These are phyloP conservation scores for Fusarium chaquense DNA, from an alignment of 2,329 filamentous ascomycete genomes.

Conservation along the genomic window DNA sequence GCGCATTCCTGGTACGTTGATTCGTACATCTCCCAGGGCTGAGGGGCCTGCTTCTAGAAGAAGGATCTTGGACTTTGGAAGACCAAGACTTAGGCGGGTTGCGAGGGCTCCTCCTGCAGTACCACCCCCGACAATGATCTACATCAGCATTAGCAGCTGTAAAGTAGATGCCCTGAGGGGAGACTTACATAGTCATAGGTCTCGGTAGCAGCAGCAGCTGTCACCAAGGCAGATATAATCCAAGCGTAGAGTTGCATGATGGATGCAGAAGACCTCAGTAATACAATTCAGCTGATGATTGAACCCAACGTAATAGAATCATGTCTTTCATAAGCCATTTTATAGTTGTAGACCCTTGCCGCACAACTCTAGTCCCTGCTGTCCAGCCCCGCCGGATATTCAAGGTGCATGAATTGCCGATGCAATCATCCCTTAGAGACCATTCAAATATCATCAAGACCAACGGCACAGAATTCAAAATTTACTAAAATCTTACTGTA, in stretches of 20 bases:
- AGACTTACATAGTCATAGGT: neutral
- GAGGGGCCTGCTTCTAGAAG: constrained; percentile 49
- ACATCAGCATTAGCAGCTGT: neutral
- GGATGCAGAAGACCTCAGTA: neutral
- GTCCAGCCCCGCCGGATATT: neutral
- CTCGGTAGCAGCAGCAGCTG: neutral
- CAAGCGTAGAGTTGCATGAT: neutral
- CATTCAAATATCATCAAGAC: neutral
- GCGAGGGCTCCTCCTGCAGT: constrained; percentile 52
- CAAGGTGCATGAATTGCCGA: neutral
- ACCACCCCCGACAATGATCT: constrained; percentile 52
- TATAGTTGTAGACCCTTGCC: neutral
- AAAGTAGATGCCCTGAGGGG: too few relatives aligned
- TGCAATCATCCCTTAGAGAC: neutral
- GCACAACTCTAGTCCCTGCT: neutral
- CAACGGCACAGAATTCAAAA: neutral
- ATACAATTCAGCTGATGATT: neutral
- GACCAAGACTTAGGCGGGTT: constrained; percentile 49
- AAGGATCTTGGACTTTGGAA: constrained; percentile 48
- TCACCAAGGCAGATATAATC: neutral
- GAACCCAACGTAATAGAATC: neutral
- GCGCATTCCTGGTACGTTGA: constrained; percentile 51
- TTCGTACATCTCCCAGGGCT: constrained; percentile 47
- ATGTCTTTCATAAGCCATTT: neutral
- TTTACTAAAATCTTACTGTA: neutral